Evolutionary conservation across 352 stramenopile genomes (phyloP).

Genomic region (Globisporangium mamillatum): DNA sequence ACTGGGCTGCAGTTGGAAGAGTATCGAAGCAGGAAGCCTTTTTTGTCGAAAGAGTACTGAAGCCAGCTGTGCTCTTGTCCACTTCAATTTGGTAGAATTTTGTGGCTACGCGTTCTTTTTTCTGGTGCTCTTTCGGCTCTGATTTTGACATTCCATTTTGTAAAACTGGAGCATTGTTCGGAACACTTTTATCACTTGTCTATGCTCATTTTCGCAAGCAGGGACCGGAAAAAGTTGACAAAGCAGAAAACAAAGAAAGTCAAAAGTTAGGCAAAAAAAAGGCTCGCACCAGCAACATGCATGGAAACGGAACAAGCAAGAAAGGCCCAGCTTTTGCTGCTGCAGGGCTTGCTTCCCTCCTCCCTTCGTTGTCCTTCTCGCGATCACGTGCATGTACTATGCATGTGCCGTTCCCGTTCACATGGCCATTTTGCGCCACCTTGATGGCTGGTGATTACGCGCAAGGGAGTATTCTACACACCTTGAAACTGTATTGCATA

Average conservation of each 20-base stretch:
- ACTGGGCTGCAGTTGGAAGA: no score
- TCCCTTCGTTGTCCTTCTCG: not conserved
- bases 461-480: not conserved
- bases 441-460: not conserved
- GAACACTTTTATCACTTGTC: not conserved
- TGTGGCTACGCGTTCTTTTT: not conserved
- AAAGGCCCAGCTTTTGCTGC: not conserved
- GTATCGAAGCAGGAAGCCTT: no score
- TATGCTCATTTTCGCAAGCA: not conserved
- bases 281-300: not conserved
- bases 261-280: not conserved
- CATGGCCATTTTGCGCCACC: not conserved
- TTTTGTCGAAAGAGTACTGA: no score
- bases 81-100: no score
- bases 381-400: not conserved
- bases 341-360: not conserved
- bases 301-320: not conserved
- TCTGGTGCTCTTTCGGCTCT: not conserved
- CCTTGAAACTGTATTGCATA: not conserved
- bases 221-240: not conserved
- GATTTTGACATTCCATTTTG: not conserved
- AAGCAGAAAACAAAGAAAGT: no score
- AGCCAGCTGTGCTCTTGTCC: no score
- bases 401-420: not conserved
- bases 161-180: not conserved